Conservation (phyloP, 108 stramenopile genomes). For the Discostella stelligeroides region DNA sequence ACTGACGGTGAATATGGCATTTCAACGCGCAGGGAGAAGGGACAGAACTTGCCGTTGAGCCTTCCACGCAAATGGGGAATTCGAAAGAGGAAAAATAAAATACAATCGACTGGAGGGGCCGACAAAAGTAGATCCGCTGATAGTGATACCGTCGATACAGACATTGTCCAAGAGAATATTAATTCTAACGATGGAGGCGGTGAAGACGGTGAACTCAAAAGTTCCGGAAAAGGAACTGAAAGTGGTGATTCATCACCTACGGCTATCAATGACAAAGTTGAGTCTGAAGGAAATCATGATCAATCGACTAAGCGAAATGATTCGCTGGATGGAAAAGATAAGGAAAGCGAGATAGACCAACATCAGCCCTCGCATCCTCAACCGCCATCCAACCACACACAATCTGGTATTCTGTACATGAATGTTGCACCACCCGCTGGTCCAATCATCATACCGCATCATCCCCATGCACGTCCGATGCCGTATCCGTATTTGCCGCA, state of each 20-base stretch:
- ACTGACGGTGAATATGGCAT: background rate
- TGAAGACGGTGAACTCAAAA: background rate
- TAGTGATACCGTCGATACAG: background rate
- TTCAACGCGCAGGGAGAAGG: background rate
- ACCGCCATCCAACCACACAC: conserved; percentile 19
- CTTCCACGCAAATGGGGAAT: conserved; percentile 7
- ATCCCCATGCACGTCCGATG: conserved; percentile 8
- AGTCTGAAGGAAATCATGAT: background rate
- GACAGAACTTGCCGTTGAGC: background rate
- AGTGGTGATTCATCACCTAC: background rate
- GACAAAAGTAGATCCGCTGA: background rate
- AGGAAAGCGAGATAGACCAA: background rate
- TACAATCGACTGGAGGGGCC: background rate
- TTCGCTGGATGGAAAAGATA: background rate
- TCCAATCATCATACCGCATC: conserved; percentile 13
- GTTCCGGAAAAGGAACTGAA: background rate
- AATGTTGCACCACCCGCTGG: background rate
- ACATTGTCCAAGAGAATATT: too few species aligned
- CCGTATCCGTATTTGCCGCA: conserved; percentile 21
- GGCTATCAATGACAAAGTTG: background rate
- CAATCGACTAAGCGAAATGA: background rate
- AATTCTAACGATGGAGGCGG: background rate
- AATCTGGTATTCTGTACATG: conserved; percentile 17
- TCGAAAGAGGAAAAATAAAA: background rate
- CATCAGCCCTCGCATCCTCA: background rate